These are phyloP conservation scores for Teratosphaeria zuluensis DNA, from an alignment of 2,329 filamentous ascomycete species.

Conservation along the genomic window DNA sequence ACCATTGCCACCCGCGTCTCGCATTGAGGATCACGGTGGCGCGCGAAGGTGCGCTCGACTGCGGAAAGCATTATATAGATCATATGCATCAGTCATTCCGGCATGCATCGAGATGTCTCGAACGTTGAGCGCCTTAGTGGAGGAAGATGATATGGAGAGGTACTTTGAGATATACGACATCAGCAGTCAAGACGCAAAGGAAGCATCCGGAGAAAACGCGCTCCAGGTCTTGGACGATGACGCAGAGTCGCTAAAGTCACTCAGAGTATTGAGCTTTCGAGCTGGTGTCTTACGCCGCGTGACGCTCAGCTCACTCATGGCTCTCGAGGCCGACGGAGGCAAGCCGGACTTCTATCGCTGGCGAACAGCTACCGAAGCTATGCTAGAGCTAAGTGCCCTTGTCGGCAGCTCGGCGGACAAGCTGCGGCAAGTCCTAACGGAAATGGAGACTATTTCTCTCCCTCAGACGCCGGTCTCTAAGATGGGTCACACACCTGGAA, in stretches of 20 bases:
- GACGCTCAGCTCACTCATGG: constrained; percentile 78
- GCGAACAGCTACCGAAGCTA: constrained; percentile 66
- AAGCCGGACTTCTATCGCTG: constrained; percentile 68
- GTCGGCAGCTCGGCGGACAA: constrained; percentile 55
- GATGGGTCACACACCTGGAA: constrained; percentile 46
- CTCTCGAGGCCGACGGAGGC: constrained; percentile 72
- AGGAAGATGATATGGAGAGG: constrained; percentile 75
- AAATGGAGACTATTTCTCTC: constrained; percentile 56
- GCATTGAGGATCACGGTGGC: constrained; percentile 67
- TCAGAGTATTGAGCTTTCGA: constrained; percentile 56
- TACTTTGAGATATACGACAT: constrained; percentile 66
- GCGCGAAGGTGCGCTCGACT: constrained; percentile 69
- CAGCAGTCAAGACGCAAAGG: constrained; percentile 36
- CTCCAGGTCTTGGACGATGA: constrained; percentile 62
- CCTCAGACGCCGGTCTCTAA: constrained; percentile 48
- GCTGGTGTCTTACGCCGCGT: constrained; percentile 74
- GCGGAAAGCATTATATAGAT: constrained; percentile 62
- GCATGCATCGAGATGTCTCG: constrained; percentile 62
- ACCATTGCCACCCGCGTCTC: constrained; percentile 82
- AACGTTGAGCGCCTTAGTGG: constrained; percentile 61
- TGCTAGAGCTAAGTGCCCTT: constrained; percentile 51
- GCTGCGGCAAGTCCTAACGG: constrained; percentile 59
- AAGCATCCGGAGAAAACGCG: constrained; percentile 39
- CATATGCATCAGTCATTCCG: constrained; percentile 60
- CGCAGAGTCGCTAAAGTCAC: constrained; percentile 64